These are phyloP conservation scores for Amoeboaphelidium occidentale DNA, from an alignment of 371 early-diverging fungal species.

Conservation along the genomic window DNA sequence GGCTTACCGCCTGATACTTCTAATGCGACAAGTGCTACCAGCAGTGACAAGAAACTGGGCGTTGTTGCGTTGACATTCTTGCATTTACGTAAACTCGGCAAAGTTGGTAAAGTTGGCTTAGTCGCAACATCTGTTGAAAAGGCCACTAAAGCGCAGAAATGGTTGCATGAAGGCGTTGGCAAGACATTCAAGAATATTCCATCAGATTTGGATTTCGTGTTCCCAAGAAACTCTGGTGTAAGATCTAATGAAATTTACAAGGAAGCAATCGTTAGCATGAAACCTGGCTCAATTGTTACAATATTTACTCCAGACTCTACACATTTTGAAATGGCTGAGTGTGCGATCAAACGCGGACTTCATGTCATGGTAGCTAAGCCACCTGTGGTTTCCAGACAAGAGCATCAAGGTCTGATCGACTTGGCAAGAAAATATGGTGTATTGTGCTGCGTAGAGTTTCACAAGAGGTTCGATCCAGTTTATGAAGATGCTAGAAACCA, in stretches of 20 bases:
- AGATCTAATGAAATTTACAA: conserved; percentile 11
- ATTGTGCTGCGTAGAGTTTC: conserved; percentile 18
- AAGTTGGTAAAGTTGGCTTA: conserved; percentile 12
- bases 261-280: conserved; percentile 17
- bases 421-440: conserved; percentile 16
- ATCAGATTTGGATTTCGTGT: background rate
- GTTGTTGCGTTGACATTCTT: conserved; percentile 20
- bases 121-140: conserved; percentile 21
- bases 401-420: conserved; percentile 15
- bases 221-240: background rate
- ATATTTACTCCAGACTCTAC: conserved; percentile 27
- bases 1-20: background rate
- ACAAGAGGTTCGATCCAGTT: conserved; percentile 24
- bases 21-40: background rate
- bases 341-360: conserved; percentile 17
- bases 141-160: conserved; percentile 12
- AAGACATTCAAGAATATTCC: conserved; percentile 11
- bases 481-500: conserved; percentile 9
- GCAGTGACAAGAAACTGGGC: conserved; percentile 17
- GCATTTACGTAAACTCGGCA: conserved; percentile 18
- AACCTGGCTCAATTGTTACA: conserved; percentile 18
- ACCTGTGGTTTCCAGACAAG: conserved; percentile 15
- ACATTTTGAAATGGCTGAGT: conserved; percentile 17
- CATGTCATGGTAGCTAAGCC: conserved; percentile 24
- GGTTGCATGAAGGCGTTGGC: conserved; percentile 11